Evolutionary conservation across 2,329 filamentous ascomycete genomes (phyloP), one percentile per base, ranked within the genome.

Genomic region (Trichoderma brevicompactum): DNA sequence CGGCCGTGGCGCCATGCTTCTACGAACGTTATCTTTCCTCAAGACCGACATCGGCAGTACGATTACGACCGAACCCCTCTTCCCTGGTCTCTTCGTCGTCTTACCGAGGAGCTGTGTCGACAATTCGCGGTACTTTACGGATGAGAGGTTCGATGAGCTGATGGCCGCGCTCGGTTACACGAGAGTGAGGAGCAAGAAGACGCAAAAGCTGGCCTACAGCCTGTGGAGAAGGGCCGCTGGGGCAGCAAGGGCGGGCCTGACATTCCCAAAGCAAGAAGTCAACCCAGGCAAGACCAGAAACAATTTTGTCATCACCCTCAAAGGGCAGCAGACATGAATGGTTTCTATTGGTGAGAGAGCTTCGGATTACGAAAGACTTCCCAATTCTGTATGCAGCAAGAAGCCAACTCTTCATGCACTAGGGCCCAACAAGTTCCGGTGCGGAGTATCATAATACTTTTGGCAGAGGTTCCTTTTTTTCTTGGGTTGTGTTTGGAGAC

Each of bases 121-220:
- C 23, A 99, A 99, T 75, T 97, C 94, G 15, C 87, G 95, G 58
- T 99, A 99, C 74, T 86, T 97, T 74, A 89, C 92, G 64, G 88
- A 94, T 68, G 76, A 81, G 17, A 84, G 86, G 59, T 78, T 99
- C 23, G 77, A 84, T 7, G 82, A 83, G 4, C 92, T 99, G 66
- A 92, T 98, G 92, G 75, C 76, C 3, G 86, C 84, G 54, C 77
- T 99, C 43, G 94, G 94, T 1, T 98, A 94, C 75, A 77, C 76
- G 12, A 78, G 88, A 71, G 75, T 84, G 9, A 81, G 86, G 71
- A 85, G 82, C 69, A 97, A 96, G 78, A 81, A 87, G 69, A 95
- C 92, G 1, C 84, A 89, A 50, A 96, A 97, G 77, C 81, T 99
- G 58, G 87, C 92, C 23, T 98, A 97, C 76, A 94, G 93, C 69